Conservation (phyloP, 2,329 filamentous ascomycete species). For the Arthrobotrys entomopaga region DNA sequence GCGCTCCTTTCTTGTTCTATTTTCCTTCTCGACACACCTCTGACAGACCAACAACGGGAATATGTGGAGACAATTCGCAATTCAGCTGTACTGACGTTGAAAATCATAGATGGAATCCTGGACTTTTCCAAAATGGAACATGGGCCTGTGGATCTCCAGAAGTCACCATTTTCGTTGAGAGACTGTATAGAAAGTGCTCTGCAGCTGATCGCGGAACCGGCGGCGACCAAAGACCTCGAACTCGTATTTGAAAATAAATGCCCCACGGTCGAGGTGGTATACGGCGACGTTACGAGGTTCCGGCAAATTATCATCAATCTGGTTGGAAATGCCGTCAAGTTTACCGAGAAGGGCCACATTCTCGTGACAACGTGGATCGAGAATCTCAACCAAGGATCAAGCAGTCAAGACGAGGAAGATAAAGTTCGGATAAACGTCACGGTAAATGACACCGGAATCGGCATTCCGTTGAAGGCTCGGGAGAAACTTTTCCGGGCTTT, state of each 20-base stretch:
- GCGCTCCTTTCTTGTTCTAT: conserved; percentile 71
- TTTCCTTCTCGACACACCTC: conserved; percentile 68
- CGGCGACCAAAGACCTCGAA: conserved; percentile 62
- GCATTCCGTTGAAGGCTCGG: conserved; percentile 64
- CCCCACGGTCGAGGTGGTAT: conserved; percentile 64
- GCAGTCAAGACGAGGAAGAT: conserved; percentile 62
- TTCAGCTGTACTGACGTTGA: conserved; percentile 69
- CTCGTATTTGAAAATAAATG: conserved; percentile 65
- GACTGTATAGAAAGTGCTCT: conserved; percentile 66
- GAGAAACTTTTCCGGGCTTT: conserved; percentile 69
- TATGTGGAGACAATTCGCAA: conserved; percentile 70
- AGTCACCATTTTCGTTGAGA: conserved; percentile 66
- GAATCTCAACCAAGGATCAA: conserved; percentile 60
- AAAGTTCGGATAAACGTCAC: conserved; percentile 66
- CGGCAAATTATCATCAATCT: conserved; percentile 73
- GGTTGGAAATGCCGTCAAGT: conserved; percentile 71
- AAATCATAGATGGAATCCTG: conserved; percentile 74
- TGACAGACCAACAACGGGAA: conserved; percentile 69
- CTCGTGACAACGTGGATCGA: conserved; percentile 62
- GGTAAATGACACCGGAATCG: conserved; percentile 69
- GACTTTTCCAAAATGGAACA: conserved; percentile 73
- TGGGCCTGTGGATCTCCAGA: conserved; percentile 70
- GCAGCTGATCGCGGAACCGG: conserved; percentile 63
- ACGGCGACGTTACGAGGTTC: conserved; percentile 70
- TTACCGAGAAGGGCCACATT: conserved; percentile 69